These are phyloP conservation scores for Apiotrichum mycotoxinovorans DNA, from an alignment of 1,284 basidiomycete species.

Conservation along the genomic window DNA sequence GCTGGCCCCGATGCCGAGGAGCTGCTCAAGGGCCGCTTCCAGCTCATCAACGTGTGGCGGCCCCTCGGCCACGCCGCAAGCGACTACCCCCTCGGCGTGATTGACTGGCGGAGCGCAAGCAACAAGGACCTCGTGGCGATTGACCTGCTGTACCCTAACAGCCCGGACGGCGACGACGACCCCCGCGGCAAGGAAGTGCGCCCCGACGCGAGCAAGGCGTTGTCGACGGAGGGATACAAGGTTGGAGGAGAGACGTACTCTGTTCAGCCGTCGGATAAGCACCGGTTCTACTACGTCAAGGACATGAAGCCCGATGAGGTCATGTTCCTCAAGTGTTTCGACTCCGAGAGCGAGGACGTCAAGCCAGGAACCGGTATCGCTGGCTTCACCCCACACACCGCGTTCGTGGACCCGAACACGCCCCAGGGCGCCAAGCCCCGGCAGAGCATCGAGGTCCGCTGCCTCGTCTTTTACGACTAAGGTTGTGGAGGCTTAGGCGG, in stretches of 20 bases:
- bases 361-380: conserved; percentile 7
- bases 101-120: conserved; percentile 17
- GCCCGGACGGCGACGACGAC: conserved; percentile 14
- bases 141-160: conserved; percentile 18
- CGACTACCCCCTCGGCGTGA: conserved; percentile 17
- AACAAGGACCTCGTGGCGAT: conserved; percentile 11
- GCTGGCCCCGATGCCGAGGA: conserved; percentile 14
- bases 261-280: conserved; percentile 13
- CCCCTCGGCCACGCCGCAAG: conserved; percentile 13
- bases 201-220: background rate
- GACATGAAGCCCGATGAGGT: conserved; percentile 21
- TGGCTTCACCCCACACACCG: conserved; percentile 22
- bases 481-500: too few relatives aligned
- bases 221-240: conserved; percentile 11
- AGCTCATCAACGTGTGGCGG: conserved; percentile 26
- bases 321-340: conserved; percentile 25
- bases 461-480: conserved; percentile 22
- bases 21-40: conserved; percentile 17
- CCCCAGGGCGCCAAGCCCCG: conserved; percentile 14
- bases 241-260: conserved; percentile 21
- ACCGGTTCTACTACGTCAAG: conserved; percentile 20
- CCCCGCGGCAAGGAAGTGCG: conserved; percentile 17
- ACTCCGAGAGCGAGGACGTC: conserved; percentile 12
- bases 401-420: conserved; percentile 18
- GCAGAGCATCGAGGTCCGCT: conserved; percentile 22